These are phyloP conservation scores for Ceratobasidium theobromae DNA, from an alignment of 1,284 basidiomycete species.

Conservation along the genomic window DNA sequence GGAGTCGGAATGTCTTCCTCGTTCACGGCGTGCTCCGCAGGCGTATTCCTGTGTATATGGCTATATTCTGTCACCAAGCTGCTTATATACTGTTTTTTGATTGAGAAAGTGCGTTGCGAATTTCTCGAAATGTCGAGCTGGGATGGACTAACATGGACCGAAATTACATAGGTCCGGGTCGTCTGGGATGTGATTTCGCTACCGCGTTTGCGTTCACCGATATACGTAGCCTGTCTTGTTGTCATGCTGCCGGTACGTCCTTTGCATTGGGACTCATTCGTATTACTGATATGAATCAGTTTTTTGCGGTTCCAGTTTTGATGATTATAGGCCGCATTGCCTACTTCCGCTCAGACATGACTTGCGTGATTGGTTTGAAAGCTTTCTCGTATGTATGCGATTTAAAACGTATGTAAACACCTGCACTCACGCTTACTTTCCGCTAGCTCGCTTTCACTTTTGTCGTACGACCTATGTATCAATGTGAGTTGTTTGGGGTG, in stretches of 20 bases:
- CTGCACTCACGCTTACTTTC: background rate
- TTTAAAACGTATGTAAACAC: background rate
- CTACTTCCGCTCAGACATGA: background rate
- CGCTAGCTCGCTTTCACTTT: constrained; percentile 46
- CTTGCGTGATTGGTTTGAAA: constrained; percentile 12
- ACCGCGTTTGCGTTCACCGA: background rate
- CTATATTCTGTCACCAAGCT: background rate
- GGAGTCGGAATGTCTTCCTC: background rate
- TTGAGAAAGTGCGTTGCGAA: background rate
- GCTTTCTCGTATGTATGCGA: constrained; percentile 40
- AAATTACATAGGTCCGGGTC: background rate
- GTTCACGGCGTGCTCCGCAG: background rate
- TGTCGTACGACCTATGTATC: constrained; percentile 50
- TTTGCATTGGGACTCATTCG: background rate
- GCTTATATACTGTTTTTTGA: background rate
- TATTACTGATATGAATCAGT: background rate
- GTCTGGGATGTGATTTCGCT: background rate
- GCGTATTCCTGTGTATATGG: background rate
- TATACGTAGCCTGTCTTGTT: background rate
- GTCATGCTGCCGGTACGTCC: background rate
- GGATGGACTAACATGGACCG: background rate
- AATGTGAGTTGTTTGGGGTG: constrained; percentile 38
- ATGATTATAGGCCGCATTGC: background rate
- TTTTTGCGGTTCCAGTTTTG: background rate
- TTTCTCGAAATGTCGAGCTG: background rate